Evolutionary conservation across 345 rosid genomes (phyloP), one percentile per base, ranked within the genome.

Genomic region (Corymbia maculata): DNA sequence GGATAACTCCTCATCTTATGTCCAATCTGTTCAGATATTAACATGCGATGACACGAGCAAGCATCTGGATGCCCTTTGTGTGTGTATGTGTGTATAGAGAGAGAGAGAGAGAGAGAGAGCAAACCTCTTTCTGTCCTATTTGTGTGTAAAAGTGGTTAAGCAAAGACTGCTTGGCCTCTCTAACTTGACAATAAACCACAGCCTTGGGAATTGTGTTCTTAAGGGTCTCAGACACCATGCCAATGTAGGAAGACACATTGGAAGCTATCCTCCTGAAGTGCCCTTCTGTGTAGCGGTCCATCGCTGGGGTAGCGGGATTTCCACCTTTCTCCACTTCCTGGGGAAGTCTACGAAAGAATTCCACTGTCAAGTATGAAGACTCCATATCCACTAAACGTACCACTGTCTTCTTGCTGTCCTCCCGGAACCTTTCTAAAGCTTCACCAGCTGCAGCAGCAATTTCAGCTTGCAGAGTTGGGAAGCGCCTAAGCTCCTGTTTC

Each of bases 201-300:
- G 98, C 96, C 89, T 96, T 96, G 6, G 98, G 98, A 45, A 96
- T 92, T 49, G 94, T 94, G 90, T 90, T 94, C 64, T 92, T 93
- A 42, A 96, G 95, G 7, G 97, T 95, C 79, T 94, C 96, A 19
- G 98, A 89, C 59, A 96, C 98, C 97, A 96, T 96, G 88, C 90
- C 94, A 42, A 95, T 89, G 85, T 95, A 96, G 6, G 97, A 93
- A 2, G 95, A 94, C n/a, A 96, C 97, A 59, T 93, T 94, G 9
- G 97, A 94, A 45, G 95, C 97, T 90, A 96, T 96, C 92, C 97
- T 94, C 89, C 96, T 91, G 90, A 95, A 95, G 89, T 96, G 98
- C 57, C 94, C 94, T 16, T 95, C 97, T 30, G 91, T 88, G 85
- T 95, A 95, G 21, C 95, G 93, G 86, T 96, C 97, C 52, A 90